phyloP scores from a whole-genome alignment of 2,329 filamentous ascomycete species.

The Exophiala lecanii-corni region DNA sequence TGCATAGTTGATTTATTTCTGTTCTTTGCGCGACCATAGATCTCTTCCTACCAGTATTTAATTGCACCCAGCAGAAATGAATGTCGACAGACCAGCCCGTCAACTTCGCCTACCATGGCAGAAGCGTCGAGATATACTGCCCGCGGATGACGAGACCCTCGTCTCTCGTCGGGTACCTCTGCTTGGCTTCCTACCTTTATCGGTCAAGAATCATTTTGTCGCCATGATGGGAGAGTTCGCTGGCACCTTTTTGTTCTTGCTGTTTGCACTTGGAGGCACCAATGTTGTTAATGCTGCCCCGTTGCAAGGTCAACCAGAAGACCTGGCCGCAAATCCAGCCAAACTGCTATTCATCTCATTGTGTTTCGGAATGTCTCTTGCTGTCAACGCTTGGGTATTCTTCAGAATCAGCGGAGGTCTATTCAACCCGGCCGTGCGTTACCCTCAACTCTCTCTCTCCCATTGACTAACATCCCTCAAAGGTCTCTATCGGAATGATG shows the following conservation, averaged over 20 bases:
- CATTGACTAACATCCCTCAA: background rate
- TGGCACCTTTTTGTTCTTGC: slow-evolving; percentile 48
- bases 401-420: slow-evolving; percentile 48
- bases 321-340: slow-evolving; percentile 15
- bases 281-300: slow-evolving; percentile 40
- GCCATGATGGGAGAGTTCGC: slow-evolving; percentile 47
- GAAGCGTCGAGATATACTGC: slow-evolving; percentile 13
- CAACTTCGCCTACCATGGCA: slow-evolving; percentile 17
- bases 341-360: slow-evolving; percentile 38
- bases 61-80: no score
- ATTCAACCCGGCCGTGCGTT: slow-evolving; percentile 45
- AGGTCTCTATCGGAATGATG: slow-evolving; percentile 54
- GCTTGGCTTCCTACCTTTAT: slow-evolving; percentile 6
- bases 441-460: background rate
- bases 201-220: slow-evolving; percentile 30
- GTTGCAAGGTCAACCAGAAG: slow-evolving; percentile 2
- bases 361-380: slow-evolving; percentile 43
- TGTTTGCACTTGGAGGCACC: slow-evolving; percentile 45
- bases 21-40: background rate
- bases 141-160: slow-evolving; percentile 15
- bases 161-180: slow-evolving; percentile 19
- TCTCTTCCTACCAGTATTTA: background rate
- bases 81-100: slow-evolving; percentile 15
- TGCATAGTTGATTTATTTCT: background rate
- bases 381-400: slow-evolving; percentile 52